Evolutionary conservation across 371 early-diverging fungal species (phyloP), one percentile per base, ranked within the genome.

Genomic region (Umbelopsis sp.): DNA sequence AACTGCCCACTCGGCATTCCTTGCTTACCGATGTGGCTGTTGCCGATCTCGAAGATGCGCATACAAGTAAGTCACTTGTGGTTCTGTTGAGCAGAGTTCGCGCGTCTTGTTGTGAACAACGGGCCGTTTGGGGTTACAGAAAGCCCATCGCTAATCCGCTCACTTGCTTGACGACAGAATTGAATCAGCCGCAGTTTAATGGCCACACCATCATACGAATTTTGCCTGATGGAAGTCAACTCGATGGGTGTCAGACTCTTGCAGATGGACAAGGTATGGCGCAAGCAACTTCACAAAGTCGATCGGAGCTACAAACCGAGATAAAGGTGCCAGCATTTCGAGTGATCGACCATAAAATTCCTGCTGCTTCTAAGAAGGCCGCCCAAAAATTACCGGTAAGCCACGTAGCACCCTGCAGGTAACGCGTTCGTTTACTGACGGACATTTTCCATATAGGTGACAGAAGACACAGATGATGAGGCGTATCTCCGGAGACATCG

Each of bases 401-500:
- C 11, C 57, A n/a, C 57, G 12, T 0, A 10, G 6, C 35, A 8
- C 12, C 16, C 16, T 6, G 10, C 29, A 57, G 4, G 18, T 35
- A 12, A 35, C 3, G 57, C 29, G 35, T 4, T 18, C 35, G 18
- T 35, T 35, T 18, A 35, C 32, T 9, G 12, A 29, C n/a, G 22
- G 18, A 32, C 4, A 9, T 12, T 12, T 29, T 29, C 24, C 29
- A 35, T 12, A 5, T 35, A 57, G 57, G 57, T 57, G 14, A 35
- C 14, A 14, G 57, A 57, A 57, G 37, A 29, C 18, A 57, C 57
- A 6, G 57, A 57, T 12, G 88, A 88, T 45, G 87, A 83, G 16
- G 82, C 80, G 45, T 91, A 89, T 69, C 70, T 85, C n/a, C 80
- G 79, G 69, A 81, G 87, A 1, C 91, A 91, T 69, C 79, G 85